Conservation (phyloP, 1,284 basidiomycete genomes). For the Crucibulum parvulum region DNA sequence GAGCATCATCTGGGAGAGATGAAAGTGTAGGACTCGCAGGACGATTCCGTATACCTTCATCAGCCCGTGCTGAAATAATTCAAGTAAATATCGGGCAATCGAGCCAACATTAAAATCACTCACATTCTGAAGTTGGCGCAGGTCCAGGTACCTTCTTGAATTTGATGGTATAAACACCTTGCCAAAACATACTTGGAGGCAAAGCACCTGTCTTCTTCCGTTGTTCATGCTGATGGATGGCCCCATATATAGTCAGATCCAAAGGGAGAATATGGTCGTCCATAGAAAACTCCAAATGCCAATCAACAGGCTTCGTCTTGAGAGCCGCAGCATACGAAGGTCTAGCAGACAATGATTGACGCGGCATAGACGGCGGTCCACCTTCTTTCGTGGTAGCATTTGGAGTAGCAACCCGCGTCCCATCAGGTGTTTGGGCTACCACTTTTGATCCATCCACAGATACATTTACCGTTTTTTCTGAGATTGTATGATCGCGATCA, state of each 20-base stretch:
- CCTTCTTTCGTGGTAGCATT: conserved; percentile 29
- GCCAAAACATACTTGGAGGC: conserved; percentile 83
- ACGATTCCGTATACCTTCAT: conserved; percentile 55
- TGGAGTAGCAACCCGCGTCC: conserved; percentile 92
- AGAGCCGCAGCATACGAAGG: conserved; percentile 93
- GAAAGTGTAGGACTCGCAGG: conserved; percentile 70
- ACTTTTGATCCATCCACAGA: conserved; percentile 92
- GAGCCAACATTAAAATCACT: conserved; percentile 23
- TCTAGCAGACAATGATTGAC: conserved; percentile 42
- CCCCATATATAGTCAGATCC: conserved; percentile 95
- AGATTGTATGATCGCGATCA: conserved; percentile 70
- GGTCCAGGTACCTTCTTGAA: conserved; percentile 94
- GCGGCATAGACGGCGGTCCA: not conserved
- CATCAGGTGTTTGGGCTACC: conserved; percentile 95
- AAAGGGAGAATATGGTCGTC: conserved; percentile 85
- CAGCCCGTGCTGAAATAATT: conserved; percentile 39
- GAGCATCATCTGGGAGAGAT: conserved; percentile 84
- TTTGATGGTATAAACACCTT: conserved; percentile 89
- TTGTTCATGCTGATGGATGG: conserved; percentile 89
- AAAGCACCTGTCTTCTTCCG: conserved; percentile 69
- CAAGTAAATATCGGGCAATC: conserved; percentile 2
- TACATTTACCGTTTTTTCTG: conserved; percentile 88
- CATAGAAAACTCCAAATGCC: conserved; percentile 96
- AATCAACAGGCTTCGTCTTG: conserved; percentile 91
- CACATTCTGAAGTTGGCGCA: conserved; percentile 65